Evolutionary conservation across 78 protist genomes (phyloP), one percentile per base, ranked within the genome.

Genomic region (Parvularia atlantis): DNA sequence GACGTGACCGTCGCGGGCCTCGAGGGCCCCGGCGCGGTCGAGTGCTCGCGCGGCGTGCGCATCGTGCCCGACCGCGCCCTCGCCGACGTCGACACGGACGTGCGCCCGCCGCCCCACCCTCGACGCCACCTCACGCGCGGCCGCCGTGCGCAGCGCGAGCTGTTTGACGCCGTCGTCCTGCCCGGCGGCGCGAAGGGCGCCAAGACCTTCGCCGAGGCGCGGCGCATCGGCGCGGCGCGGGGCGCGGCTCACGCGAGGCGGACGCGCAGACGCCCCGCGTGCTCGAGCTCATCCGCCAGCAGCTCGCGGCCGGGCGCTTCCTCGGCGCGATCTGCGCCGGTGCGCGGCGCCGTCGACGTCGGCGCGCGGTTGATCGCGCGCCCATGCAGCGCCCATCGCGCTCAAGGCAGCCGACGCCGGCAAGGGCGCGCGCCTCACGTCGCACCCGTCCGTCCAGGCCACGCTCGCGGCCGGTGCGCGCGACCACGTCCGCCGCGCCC

Each of bases 141-240:
- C 46, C 46, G 46, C 4, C 9, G 4, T 4, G 19, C 9, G 19
- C 9, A 17, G 56, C 56, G 19, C 20, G 64, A 5, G 30, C 64
- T 14, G 9, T 61, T 37, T 22, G 67, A 61, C 67, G 19, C 35
- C 6, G 28, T 61, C 9, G 13, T 36, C 2, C 24, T 61, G 20
- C 67, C 67, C 3, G 67, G 67, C 35, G 67, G 67, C 67, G 40
- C 46, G 24, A 36, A 40, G 4, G 67, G 67, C 2, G 67, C 67
- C 40, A 19, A 61, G 1, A 37, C 4, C 4, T 31, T 61, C n/a
- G 53, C 53, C 16, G 33, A 54, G 30, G 60, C 20, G 28, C 26
- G 14, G 9, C 54, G 54, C 13, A 16, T 48, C 26, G 54, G 14
- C 46, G 46, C 9, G 46, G 19, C 19, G 4, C 19, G 19, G 46